phyloP scores from a whole-genome alignment of 2,329 filamentous ascomycete genomes.

The Aspergillus nomiae region DNA sequence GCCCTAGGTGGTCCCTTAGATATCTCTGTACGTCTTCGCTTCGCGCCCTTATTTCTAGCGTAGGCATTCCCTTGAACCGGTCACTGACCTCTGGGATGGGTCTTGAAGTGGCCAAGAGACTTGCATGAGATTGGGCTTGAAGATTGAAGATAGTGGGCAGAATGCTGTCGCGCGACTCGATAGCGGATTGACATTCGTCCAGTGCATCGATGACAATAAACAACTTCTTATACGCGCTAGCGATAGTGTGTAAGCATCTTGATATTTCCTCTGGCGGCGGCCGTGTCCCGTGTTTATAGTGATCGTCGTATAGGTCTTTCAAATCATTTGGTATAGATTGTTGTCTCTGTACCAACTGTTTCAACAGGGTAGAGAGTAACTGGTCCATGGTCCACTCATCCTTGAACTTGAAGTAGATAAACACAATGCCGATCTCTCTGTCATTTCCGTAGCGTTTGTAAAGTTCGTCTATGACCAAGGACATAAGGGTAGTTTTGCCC shows the following conservation, averaged over 20 bases:
- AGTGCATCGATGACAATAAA: neutral
- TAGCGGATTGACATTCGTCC: neutral
- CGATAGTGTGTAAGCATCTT: neutral
- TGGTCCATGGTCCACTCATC: neutral
- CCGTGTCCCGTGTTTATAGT: neutral
- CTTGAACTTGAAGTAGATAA: neutral
- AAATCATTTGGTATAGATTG: neutral
- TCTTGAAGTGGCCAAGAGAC: neutral
- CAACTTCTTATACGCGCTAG: neutral
- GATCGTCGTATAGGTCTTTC: neutral
- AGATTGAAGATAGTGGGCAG: neutral
- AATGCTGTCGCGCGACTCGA: neutral
- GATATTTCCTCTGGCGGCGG: neutral
- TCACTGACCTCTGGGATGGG: neutral
- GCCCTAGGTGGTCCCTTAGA: neutral
- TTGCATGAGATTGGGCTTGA: neutral
- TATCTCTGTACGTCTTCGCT: neutral
- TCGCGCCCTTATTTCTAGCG: neutral
- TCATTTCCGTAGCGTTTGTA: neutral
- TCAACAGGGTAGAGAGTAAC: neutral
- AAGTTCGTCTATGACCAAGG: conserved; percentile 12
- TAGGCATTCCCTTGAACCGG: neutral
- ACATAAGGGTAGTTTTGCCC: conserved; percentile 21
- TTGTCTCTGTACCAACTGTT: neutral
- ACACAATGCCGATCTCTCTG: neutral